A percentile compares a stretch with the other conserved stretches of the same genome.
phyloP scores from a whole-genome alignment of 176 grass and related monocot genomes.

The Leersia perrieri region DNA sequence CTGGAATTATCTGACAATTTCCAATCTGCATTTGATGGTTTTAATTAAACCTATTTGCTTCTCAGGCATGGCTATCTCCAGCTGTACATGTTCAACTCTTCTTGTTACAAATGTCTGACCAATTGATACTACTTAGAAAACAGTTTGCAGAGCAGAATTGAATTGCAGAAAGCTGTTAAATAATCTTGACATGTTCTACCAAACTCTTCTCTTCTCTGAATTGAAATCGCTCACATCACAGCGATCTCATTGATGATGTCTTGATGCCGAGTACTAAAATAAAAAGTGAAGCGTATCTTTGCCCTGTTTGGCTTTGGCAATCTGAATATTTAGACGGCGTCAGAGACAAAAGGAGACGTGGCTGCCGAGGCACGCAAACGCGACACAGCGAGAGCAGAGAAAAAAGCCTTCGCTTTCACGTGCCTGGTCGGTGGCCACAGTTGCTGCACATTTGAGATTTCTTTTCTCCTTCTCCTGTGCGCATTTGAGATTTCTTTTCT shows the following conservation, averaged over 20 bases:
- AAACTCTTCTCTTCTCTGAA: too few relatives aligned
- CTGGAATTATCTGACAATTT: not conserved
- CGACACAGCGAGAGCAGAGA: not conserved
- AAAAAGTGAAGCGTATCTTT: too few relatives aligned
- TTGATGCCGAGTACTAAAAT: too few relatives aligned
- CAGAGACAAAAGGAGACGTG: not conserved
- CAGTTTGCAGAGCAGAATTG: too few relatives aligned
- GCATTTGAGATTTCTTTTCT: not conserved
- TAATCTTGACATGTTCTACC: too few relatives aligned
- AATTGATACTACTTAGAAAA: too few relatives aligned
- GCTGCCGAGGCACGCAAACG: constrained; percentile 34
- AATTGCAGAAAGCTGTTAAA: too few relatives aligned
- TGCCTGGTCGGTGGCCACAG: constrained; percentile 30
- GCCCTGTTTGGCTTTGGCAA: too few relatives aligned
- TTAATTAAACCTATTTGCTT: not conserved
- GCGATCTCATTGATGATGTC: too few relatives aligned
- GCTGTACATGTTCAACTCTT: not conserved
- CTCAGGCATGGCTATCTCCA: not conserved
- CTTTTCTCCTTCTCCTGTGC: not conserved
- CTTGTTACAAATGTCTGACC: not conserved
- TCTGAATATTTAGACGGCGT: not conserved
- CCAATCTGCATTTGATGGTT: not conserved
- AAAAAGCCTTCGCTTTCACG: not conserved
- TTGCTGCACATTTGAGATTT: not conserved
- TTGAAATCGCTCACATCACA: too few relatives aligned